Base-by-base conservation (phyloP, 495 filamentous ascomycete species). In the Xylaria intraflava region DNA sequence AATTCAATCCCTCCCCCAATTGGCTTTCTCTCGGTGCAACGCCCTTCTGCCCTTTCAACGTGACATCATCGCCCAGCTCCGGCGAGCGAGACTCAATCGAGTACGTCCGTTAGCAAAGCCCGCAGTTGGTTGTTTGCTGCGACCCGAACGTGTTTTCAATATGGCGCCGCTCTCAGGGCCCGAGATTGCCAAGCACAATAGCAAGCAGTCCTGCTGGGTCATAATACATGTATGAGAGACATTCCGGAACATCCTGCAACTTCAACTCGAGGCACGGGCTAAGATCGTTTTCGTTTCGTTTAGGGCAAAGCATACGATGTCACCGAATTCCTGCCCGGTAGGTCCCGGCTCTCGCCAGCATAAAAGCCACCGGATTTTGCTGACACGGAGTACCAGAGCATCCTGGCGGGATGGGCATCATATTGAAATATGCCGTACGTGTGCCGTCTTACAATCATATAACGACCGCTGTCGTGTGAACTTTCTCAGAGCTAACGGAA, bases 371-470 rank as follows among this genome's bases (percentile, higher is more conserved):
- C 31, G 16, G 27, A 22, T 10, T 46, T 35, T 62, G 14, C 61
- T 41, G 22, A 68, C 38, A 26, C 20, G 46, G 35, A 70, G 8
- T 61, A 75, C 2, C n/a, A 69, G 79, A 86, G 58, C 87, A 91
- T 59, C 90, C 90, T 2, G 90, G 90, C 10, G 90, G 90, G 1
- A 72, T 76, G 31, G 79, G 81, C 49, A 87, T 91, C 55, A 90
- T 95, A 55, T 75, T 95, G 49, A 88, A 88, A 62, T 88, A 88
- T 71, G 89, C 89, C 5, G 74, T 65, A 29, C 50, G 61, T 38
- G 30, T 27, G 0, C 11, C 12, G 9, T 16, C 23, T 12, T 16
- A 9, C 36, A 12, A 12, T 12, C 12, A 22, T 20, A 1, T 11
- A 22, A 33, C 22, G 33, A 33, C 41, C 46, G 26, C 20, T 20